Evolutionary conservation across 2,329 filamentous ascomycete species (phyloP), one percentile per base, ranked within the genome.

Genomic region (Curvularia sp.): DNA sequence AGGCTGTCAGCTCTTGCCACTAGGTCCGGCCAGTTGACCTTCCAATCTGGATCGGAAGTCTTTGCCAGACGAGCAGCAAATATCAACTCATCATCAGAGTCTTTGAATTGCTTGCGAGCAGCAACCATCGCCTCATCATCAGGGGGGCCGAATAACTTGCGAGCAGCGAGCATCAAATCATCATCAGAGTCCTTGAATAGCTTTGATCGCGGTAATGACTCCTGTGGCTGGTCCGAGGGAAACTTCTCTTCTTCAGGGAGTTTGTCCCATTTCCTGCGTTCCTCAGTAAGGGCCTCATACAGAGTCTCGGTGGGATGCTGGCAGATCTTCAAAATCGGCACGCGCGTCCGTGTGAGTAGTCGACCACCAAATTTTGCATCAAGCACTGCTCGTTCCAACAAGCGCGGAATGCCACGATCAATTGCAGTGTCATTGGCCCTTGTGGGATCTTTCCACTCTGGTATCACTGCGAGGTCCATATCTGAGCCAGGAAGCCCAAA

Each of bases 401-500:
- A 72, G 23, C 91, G 85, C 1, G 92, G 92, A 54, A 95, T 87
- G 1, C 84, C 80, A 43, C 83, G 78, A 19, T 76, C 72, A 1
- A 89, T 89, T 48, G 73, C 65, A 50, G 72, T 70, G 10, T 71
- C 66, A 13, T 66, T 54, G 54, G 55, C 49, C 34, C 57, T 61
- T 9, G 61, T 45, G 28, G 60, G 42, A 43, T 72, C 63, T 46
- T 65, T 70, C 72, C 83, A 77, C 3, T 85, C 86, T 1, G 90
- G 89, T 5, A 95, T 80, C 32, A 96, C 84, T 8, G 89, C 90
- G 28, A 97, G 84, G 75, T 97, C 93, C 89, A 97, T 92, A 70
- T 97, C 93, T 1, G 93, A 94, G n/a, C 87, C 87, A 68, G 90
- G 90, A 10, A 91, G 92, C 3, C 91, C 93, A 77, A 96, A 96